These are phyloP conservation scores for Fusarium metavorans DNA, from an alignment of 2,329 filamentous ascomycete species.

Conservation along the genomic window DNA sequence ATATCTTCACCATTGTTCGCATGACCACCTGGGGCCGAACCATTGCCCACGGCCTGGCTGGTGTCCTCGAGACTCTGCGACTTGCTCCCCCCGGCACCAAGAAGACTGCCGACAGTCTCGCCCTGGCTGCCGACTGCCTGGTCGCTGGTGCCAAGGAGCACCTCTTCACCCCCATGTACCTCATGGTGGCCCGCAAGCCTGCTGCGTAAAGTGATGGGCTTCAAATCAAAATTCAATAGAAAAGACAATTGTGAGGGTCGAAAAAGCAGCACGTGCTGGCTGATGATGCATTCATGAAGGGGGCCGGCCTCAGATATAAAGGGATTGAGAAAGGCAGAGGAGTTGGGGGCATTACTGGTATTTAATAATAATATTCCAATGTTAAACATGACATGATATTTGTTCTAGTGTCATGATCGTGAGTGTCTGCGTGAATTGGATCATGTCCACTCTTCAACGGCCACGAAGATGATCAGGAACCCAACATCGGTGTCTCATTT, in stretches of 20 bases:
- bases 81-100: constrained; percentile 86
- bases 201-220: constrained; percentile 31
- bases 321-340: constrained; percentile 32
- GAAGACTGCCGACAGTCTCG: constrained; percentile 94
- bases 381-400: constrained; percentile 24
- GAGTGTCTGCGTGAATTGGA: neutral
- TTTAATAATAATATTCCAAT: constrained; percentile 47
- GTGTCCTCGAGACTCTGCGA: constrained; percentile 78
- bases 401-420: constrained; percentile 9
- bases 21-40: constrained; percentile 89
- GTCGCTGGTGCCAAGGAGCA: constrained; percentile 89
- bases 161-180: constrained; percentile 98
- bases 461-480: neutral
- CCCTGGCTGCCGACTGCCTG: constrained; percentile 82
- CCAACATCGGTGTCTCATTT: constrained; percentile 28
- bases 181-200: constrained; percentile 95
- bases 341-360: constrained; percentile 39
- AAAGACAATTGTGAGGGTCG: constrained; percentile 28
- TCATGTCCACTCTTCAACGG: neutral
- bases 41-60: constrained; percentile 81
- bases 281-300: constrained; percentile 40
- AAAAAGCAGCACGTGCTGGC: constrained; percentile 26
- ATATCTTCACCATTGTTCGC: constrained; percentile 84
- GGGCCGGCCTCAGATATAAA: constrained; percentile 30
- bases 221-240: constrained; percentile 14